Percentiles rank a stretch among this genome's conserved stretches.
These are phyloP conservation scores for Botryotinia convoluta DNA, from an alignment of 2,329 filamentous ascomycete species.

Conservation along the genomic window DNA sequence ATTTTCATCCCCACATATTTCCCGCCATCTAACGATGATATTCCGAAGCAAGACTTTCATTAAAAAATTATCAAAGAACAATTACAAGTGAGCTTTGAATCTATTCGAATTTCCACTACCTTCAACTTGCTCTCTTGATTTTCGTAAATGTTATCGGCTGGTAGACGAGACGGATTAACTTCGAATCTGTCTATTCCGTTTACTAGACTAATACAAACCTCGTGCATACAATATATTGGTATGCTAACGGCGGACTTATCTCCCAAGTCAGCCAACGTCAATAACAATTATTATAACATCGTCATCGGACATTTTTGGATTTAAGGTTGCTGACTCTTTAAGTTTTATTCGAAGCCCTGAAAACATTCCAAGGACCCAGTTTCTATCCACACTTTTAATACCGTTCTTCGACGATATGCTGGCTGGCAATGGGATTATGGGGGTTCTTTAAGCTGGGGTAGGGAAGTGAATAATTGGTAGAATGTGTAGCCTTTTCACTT, in stretches of 20 bases:
- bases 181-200: not conserved
- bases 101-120: not conserved
- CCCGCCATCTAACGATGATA: not conserved
- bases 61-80: not conserved
- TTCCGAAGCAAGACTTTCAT: not conserved
- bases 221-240: not conserved
- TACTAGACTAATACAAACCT: not conserved
- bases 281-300: not conserved
- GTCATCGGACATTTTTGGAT: conserved; percentile 10
- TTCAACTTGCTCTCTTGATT: not conserved
- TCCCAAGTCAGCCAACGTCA: not conserved
- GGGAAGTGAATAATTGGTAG: not conserved
- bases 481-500: not conserved
- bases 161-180: not conserved
- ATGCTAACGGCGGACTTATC: not conserved
- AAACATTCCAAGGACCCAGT: not conserved
- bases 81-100: not conserved
- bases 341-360: not conserved
- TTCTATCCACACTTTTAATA: not conserved
- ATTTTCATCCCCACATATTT: not conserved
- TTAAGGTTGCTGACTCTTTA: not conserved
- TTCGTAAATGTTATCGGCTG: not conserved
- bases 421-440: not conserved
- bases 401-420: not conserved
- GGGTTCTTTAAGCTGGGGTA: not conserved